Evolutionary conservation across 2,329 filamentous ascomycete species (phyloP).

Genomic region (Fusarium kyushuense): DNA sequence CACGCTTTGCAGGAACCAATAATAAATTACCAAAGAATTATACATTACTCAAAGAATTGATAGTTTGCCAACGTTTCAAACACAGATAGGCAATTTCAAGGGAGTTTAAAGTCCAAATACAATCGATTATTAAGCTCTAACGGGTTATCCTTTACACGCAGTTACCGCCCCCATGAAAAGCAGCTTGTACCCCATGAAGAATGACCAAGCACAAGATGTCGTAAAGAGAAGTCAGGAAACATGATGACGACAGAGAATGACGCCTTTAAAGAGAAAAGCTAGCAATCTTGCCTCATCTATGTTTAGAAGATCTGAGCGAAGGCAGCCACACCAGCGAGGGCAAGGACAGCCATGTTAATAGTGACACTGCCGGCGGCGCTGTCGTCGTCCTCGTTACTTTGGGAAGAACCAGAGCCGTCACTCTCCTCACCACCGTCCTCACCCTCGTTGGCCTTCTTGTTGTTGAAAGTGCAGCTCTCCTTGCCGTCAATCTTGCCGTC

Average conservation of each 20-base stretch:
- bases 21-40: no score
- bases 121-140: constrained; percentile 61
- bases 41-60: no score
- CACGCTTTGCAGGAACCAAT: background rate
- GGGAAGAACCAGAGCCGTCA: constrained; percentile 47
- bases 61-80: no score
- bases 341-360: constrained; percentile 62
- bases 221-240: constrained; percentile 53
- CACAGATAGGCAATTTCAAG: background rate
- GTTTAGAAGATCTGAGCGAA: constrained; percentile 66
- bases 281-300: constrained; percentile 47
- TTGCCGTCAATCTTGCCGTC: constrained; percentile 59
- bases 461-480: constrained; percentile 63
- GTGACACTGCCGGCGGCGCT: constrained; percentile 60
- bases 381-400: constrained; percentile 50
- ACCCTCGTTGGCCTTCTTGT: constrained; percentile 64
- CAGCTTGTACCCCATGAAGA: constrained; percentile 46
- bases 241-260: constrained; percentile 53
- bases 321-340: constrained; percentile 60
- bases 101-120: constrained; percentile 49
- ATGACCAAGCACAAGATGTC: constrained; percentile 53
- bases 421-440: constrained; percentile 49
- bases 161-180: constrained; percentile 45
- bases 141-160: constrained; percentile 51
- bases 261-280: constrained; percentile 49